A percentile compares a stretch with the other conserved stretches of the same genome.
phyloP scores from a whole-genome alignment of 345 rosid genomes.

The Brassica incana region DNA sequence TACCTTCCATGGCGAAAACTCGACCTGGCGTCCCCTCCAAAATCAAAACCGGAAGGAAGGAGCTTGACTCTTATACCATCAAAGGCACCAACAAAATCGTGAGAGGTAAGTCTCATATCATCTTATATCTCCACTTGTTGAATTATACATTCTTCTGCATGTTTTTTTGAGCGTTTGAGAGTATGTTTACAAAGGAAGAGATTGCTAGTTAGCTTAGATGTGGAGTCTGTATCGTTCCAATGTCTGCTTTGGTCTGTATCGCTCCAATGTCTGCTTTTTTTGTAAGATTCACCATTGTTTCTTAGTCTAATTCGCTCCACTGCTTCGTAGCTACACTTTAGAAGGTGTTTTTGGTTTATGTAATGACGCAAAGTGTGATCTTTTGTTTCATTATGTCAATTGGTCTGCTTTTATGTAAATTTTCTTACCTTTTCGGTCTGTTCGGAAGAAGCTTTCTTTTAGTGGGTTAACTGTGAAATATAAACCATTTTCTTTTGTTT shows the following conservation, averaged over 20 bases:
- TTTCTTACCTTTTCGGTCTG: not conserved
- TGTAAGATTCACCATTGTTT: conserved; percentile 2
- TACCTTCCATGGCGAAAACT: conserved; percentile 43
- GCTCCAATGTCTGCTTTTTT: conserved; percentile 15
- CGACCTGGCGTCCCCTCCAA: conserved; percentile 52
- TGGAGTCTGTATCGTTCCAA: conserved; percentile 14
- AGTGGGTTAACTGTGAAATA: not conserved
- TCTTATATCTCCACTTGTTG: not conserved
- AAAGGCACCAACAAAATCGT: conserved; percentile 79
- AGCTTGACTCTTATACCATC: conserved; percentile 74
- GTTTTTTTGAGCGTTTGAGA: conserved; percentile 1
- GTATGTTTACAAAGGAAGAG: not conserved
- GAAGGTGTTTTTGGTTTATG: not conserved
- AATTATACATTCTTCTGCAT: not conserved
- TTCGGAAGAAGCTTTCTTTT: not conserved
- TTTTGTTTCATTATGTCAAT: not conserved
- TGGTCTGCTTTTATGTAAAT: not conserved
- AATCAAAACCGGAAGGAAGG: conserved; percentile 68
- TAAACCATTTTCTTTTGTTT: not conserved
- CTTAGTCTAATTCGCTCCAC: not conserved
- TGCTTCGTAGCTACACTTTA: not conserved
- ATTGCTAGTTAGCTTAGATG: not conserved
- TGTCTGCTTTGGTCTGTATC: conserved; percentile 1
- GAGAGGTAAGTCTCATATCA: conserved; percentile 42
- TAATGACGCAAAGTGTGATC: not conserved